A percentile compares a stretch with the other conserved stretches of the same genome.
Evolutionary conservation across 73 alveolate genomes (phyloP).

Genomic region (Symbiodinium natans): DNA sequence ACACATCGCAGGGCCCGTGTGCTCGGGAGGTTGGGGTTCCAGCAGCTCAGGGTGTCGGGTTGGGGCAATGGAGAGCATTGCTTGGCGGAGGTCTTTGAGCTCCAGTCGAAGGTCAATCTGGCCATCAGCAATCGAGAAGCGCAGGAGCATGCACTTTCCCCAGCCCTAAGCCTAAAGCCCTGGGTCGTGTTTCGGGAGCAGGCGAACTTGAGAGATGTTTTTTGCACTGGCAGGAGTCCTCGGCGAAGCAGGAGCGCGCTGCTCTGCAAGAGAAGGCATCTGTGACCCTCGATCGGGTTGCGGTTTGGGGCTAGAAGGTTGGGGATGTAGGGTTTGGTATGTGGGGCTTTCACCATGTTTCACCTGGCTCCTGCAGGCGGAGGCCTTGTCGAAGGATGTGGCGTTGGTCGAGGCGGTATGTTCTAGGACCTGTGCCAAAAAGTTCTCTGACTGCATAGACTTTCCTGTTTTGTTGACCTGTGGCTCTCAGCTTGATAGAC

Average conservation of each 20-base stretch:
- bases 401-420: slow-evolving; percentile 29
- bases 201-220: neutral
- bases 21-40: too few species aligned
- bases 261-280: slow-evolving; percentile 47
- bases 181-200: neutral
- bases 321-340: neutral
- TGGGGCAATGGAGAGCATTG: neutral
- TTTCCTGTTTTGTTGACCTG: too few species aligned
- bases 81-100: slow-evolving; percentile 39
- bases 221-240: slow-evolving; percentile 12
- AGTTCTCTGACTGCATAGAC: too few species aligned
- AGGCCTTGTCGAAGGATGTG: slow-evolving; percentile 33
- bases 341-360: neutral
- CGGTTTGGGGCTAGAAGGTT: too few species aligned
- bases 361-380: neutral
- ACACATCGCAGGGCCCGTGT: too few species aligned
- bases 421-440: too few species aligned
- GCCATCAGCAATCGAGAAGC: slow-evolving; percentile 53
- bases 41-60: neutral
- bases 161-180: neutral
- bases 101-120: slow-evolving; percentile 63
- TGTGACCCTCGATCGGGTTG: too few species aligned
- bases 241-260: slow-evolving; percentile 43
- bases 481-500: too few species aligned
- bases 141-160: slow-evolving; percentile 26